Evolutionary conservation across 2,329 filamentous ascomycete genomes (phyloP).

Genomic region (Aspergillus intermedius): DNA sequence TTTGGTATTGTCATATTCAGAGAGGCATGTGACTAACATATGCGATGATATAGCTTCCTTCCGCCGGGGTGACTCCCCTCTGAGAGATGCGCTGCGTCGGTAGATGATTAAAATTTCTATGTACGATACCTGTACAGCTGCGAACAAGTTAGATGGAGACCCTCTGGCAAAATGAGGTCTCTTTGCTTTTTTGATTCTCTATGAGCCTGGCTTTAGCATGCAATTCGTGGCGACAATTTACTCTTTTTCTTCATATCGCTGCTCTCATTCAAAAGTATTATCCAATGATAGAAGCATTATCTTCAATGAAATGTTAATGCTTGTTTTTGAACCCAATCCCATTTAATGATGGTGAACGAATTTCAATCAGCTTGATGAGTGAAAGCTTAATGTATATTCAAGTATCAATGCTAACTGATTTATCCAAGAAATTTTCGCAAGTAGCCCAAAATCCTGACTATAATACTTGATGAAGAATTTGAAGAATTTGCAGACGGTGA

Average conservation of each 20-base stretch:
- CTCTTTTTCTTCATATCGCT: not conserved
- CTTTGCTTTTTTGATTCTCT: not conserved
- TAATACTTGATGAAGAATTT: not conserved
- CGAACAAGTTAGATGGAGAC: conserved; percentile 11
- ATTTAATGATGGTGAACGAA: not conserved
- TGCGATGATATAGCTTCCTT: conserved; percentile 31
- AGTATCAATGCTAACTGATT: not conserved
- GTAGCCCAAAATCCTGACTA: not conserved
- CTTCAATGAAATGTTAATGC: not conserved
- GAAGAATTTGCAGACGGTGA: not conserved
- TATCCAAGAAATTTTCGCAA: not conserved
- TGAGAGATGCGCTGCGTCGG: conserved; percentile 33
- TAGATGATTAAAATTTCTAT: conserved; percentile 19
- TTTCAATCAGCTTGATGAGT: too few relatives aligned
- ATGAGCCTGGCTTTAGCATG: conserved; percentile 10
- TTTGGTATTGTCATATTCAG: not conserved
- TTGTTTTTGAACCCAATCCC: not conserved
- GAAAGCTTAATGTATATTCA: not conserved
- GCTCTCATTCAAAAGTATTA: not conserved
- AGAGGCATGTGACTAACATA: not conserved
- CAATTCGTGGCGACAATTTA: conserved; percentile 1
- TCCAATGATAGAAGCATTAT: not conserved
- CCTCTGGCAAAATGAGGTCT: not conserved
- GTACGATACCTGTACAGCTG: conserved; percentile 36
- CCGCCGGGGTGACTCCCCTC: conserved; percentile 37